Conservation (phyloP, 108 stramenopile species). For the Cylindrotheca fusiformis region DNA sequence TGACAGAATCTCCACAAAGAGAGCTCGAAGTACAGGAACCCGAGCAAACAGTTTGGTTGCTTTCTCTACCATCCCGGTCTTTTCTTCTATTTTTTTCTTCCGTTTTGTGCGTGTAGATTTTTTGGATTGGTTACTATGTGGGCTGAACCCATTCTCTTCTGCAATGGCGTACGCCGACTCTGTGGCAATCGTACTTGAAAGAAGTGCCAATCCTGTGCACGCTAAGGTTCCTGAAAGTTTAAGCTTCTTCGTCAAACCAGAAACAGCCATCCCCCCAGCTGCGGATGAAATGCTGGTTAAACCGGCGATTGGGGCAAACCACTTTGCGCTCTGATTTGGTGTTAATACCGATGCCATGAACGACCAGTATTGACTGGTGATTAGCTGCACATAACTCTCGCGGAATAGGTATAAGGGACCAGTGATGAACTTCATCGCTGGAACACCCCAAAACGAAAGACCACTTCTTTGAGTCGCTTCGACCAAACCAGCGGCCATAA, state of each 20-base stretch:
- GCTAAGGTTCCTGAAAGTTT: slow-evolving; percentile 55
- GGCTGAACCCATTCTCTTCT: slow-evolving; percentile 67
- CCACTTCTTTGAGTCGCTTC: slow-evolving; percentile 24
- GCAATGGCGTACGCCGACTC: slow-evolving; percentile 59
- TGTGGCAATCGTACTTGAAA: slow-evolving; percentile 47
- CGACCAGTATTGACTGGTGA: slow-evolving; percentile 80
- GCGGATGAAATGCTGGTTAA: slow-evolving; percentile 66
- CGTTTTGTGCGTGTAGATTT: slow-evolving; percentile 20
- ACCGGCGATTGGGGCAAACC: slow-evolving; percentile 80
- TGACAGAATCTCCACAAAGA: slow-evolving; percentile 80
- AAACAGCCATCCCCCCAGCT: slow-evolving; percentile 62
- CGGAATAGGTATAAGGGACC: slow-evolving; percentile 75
- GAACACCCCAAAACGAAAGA: slow-evolving; percentile 32
- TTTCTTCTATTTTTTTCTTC: slow-evolving; percentile 17
- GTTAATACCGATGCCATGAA: slow-evolving; percentile 75
- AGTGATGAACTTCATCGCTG: slow-evolving; percentile 46
- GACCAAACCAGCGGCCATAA: slow-evolving; percentile 27
- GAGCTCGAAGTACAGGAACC: slow-evolving; percentile 68
- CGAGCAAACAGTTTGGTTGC: slow-evolving; percentile 59
- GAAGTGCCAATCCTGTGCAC: slow-evolving; percentile 56
- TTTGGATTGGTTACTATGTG: slow-evolving; percentile 30
- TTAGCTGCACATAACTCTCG: slow-evolving; percentile 74
- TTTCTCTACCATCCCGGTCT: slow-evolving; percentile 39
- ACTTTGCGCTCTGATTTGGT: slow-evolving; percentile 65
- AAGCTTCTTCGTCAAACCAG: slow-evolving; percentile 36